A percentile compares a stretch with the other conserved stretches of the same genome.
Evolutionary conservation across 2,329 filamentous ascomycete species (phyloP).

Genomic region (Xylaria digitata): DNA sequence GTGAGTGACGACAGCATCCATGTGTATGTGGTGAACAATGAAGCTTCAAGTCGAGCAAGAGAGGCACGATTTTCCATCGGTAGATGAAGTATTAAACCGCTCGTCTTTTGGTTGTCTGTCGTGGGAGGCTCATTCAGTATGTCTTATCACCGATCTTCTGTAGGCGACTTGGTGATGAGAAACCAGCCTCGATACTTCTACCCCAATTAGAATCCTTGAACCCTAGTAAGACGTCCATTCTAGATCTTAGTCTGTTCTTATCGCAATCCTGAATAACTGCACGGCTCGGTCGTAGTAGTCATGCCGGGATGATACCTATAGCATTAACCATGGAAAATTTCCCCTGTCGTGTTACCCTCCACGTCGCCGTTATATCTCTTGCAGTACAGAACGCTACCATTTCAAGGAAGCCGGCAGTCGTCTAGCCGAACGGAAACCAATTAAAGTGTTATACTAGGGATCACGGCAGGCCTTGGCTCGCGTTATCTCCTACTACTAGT

Average conservation of each 20-base stretch:
- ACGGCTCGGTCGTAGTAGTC: conserved; percentile 27
- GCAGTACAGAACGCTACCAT: conserved; percentile 31
- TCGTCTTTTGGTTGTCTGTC: neutral
- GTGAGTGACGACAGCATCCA: conserved; percentile 15
- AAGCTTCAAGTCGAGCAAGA: conserved; percentile 16
- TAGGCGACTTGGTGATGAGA: conserved; percentile 4
- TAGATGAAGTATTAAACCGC: neutral
- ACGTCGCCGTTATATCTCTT: conserved; percentile 33
- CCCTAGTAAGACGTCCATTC: conserved; percentile 17
- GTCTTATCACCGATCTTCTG: neutral
- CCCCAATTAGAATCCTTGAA: conserved; percentile 10
- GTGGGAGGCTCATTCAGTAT: neutral
- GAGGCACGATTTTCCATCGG: conserved; percentile 3
- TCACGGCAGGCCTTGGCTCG: conserved; percentile 32
- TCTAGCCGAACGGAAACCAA: conserved; percentile 28
- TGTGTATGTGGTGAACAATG: conserved; percentile 25
- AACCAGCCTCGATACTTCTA: conserved; percentile 17
- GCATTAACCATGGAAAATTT: conserved; percentile 13
- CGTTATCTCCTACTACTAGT: conserved; percentile 23
- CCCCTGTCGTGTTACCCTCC: conserved; percentile 32
- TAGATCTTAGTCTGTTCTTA: conserved; percentile 25
- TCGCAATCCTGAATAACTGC: conserved; percentile 26
- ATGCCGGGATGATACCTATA: conserved; percentile 13
- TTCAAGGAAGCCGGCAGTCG: conserved; percentile 35
- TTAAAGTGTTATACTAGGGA: conserved; percentile 16